phyloP scores from a whole-genome alignment of 768 basidiomycete species.

The Mycena albidolilacea region DNA sequence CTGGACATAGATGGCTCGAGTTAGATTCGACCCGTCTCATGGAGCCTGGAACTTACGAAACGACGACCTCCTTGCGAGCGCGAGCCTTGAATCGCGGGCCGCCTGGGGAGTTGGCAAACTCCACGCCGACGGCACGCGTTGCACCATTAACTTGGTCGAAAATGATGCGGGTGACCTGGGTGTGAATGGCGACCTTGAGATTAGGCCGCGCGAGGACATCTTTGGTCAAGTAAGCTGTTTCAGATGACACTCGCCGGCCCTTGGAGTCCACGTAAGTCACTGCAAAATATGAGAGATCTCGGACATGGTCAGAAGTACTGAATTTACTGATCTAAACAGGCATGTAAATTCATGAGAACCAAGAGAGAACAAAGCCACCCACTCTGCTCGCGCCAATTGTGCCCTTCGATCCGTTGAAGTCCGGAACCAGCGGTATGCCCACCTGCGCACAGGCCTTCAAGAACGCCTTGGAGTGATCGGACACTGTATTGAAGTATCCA shows the following conservation, averaged over 20 bases:
- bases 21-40: not conserved
- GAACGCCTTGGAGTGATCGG: conserved; percentile 64
- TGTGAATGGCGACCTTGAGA: conserved; percentile 70
- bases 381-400: conserved; percentile 76
- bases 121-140: conserved; percentile 73
- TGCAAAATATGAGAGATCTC: conserved; percentile 43
- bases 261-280: conserved; percentile 77
- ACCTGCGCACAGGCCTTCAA: conserved; percentile 66
- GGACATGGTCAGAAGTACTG: not conserved
- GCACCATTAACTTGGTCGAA: conserved; percentile 60
- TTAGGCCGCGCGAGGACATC: conserved; percentile 77
- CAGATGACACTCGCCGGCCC: conserved; percentile 71
- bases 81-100: conserved; percentile 61
- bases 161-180: conserved; percentile 71
- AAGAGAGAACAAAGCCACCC: conserved; percentile 35
- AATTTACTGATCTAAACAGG: conserved; percentile 60
- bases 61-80: conserved; percentile 72
- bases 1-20: conserved; percentile 28
- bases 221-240: conserved; percentile 76
- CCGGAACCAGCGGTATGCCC: conserved; percentile 73
- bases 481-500: conserved; percentile 68
- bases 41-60: conserved; percentile 62
- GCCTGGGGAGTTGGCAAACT: conserved; percentile 61
- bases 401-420: conserved; percentile 73
- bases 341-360: not conserved